These are phyloP conservation scores for Stephania yunnanensis DNA, from an alignment of 164 flowering plant genomes.

Conservation along the genomic window DNA sequence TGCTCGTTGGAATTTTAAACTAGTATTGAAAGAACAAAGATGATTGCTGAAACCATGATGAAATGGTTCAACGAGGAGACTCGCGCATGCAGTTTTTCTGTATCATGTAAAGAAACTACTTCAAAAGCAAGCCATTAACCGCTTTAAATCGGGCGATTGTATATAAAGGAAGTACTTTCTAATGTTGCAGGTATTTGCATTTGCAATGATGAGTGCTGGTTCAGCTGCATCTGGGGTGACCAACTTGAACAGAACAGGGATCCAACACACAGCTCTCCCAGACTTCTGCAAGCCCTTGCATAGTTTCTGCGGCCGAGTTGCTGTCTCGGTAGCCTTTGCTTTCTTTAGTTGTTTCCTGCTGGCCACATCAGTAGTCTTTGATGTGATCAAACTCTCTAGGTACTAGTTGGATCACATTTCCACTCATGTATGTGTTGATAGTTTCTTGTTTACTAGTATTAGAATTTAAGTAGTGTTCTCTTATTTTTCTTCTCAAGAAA, in stretches of 20 bases:
- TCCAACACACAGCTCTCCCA: conserved; percentile 64
- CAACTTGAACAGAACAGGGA: conserved; percentile 81
- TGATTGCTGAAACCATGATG: no score
- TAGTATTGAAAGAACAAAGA: no score
- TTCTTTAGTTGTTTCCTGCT: conserved; percentile 67
- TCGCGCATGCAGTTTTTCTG: background rate
- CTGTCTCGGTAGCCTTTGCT: conserved; percentile 63
- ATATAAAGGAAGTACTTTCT: background rate
- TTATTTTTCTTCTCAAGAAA: no score
- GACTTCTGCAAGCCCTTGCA: conserved; percentile 75
- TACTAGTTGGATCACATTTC: conserved; percentile 20
- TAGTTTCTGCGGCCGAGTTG: conserved; percentile 67
- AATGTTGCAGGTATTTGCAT: conserved; percentile 60
- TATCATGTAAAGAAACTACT: background rate
- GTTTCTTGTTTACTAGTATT: background rate
- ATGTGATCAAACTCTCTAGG: conserved; percentile 63
- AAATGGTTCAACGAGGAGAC: background rate
- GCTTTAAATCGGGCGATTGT: no score
- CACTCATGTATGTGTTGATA: background rate
- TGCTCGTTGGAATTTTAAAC: no score
- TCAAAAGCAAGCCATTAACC: no score
- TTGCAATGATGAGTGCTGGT: conserved; percentile 78
- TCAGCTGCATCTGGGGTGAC: conserved; percentile 87
- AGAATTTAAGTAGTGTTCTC: no score
- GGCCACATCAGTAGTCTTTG: conserved; percentile 50